A percentile compares a stretch with the other conserved stretches of the same genome.
These are phyloP conservation scores for Claviceps purpurea DNA, from an alignment of 2,329 filamentous ascomycete species.

Conservation along the genomic window DNA sequence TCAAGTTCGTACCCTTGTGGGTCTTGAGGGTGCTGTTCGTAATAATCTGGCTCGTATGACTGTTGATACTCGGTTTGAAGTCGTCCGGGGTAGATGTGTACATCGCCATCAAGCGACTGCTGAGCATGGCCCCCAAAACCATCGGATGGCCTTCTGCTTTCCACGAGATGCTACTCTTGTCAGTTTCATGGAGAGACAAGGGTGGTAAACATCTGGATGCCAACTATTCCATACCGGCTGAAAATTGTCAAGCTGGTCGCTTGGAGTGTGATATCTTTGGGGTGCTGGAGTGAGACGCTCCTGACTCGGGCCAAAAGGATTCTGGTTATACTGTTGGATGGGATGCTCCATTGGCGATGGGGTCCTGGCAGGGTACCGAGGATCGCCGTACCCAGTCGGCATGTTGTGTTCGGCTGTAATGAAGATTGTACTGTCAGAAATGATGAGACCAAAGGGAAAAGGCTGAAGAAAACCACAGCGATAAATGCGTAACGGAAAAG, in stretches of 20 bases:
- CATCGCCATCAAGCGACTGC: slow-evolving; percentile 29
- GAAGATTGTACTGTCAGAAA: not conserved
- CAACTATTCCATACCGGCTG: slow-evolving; percentile 47
- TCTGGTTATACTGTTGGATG: slow-evolving; percentile 3
- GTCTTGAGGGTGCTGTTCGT: slow-evolving; percentile 27
- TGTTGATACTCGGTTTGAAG: slow-evolving; percentile 39
- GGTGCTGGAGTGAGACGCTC: slow-evolving; percentile 18
- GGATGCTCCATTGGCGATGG: slow-evolving; percentile 2
- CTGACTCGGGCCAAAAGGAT: slow-evolving; percentile 19
- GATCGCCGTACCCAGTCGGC: not conserved
- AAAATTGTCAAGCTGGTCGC: slow-evolving; percentile 69
- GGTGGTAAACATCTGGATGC: slow-evolving; percentile 19
- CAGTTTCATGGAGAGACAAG: not conserved
- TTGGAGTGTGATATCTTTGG: slow-evolving; percentile 40
- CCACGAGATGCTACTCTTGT: slow-evolving; percentile 34
- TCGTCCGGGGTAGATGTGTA: slow-evolving; percentile 46
- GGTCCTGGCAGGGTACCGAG: not conserved
- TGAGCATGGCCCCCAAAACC: slow-evolving; percentile 17
- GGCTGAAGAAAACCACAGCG: not conserved
- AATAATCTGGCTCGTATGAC: slow-evolving; percentile 37
- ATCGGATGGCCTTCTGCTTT: slow-evolving; percentile 24
- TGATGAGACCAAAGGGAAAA: not conserved
- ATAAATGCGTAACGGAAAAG: not conserved
- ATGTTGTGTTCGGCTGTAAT: slow-evolving; percentile 1
- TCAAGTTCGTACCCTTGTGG: slow-evolving; percentile 51